A percentile compares a stretch with the other conserved stretches of the same genome.
Conservation (phyloP, 169 alveolate species). For the Plasmodium sp. region DNA sequence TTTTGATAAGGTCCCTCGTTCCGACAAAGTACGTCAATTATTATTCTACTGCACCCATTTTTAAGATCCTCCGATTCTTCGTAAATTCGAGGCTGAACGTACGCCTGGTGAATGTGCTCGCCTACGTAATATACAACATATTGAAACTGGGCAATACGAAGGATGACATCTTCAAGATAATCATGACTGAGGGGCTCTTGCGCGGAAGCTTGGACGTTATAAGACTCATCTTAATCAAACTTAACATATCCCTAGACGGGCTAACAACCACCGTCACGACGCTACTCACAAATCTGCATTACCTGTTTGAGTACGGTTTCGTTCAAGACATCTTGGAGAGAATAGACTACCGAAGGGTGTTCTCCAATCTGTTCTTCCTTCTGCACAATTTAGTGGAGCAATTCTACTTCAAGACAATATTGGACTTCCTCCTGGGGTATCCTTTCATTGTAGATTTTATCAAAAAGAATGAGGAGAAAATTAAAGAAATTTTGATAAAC, state of each 20-base stretch:
- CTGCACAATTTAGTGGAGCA: conserved; percentile 42
- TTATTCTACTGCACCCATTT: conserved; percentile 9
- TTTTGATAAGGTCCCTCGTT: conserved; percentile 31
- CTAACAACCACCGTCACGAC: conserved; percentile 1
- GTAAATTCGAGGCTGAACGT: conserved; percentile 7
- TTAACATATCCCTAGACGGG: conserved; percentile 40
- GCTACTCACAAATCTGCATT: conserved; percentile 6
- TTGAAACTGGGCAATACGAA: conserved; percentile 8
- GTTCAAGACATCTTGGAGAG: conserved; percentile 50
- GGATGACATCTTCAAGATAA: conserved; percentile 15
- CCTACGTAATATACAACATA: conserved; percentile 28
- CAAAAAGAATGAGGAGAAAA: conserved; percentile 32
- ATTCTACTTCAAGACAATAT: conserved; percentile 32
- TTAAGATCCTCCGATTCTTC: conserved; percentile 29
- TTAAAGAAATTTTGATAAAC: conserved; percentile 24
- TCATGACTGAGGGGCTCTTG: conserved; percentile 30
- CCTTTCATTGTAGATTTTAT: conserved; percentile 18
- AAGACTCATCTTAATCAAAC: conserved; percentile 26
- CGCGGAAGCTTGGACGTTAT: conserved; percentile 26
- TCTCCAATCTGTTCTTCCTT: conserved; percentile 48
- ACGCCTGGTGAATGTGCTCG: conserved; percentile 11
- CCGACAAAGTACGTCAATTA: conserved; percentile 27
- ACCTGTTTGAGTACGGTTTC: neutral
- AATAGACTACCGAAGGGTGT: conserved; percentile 32
- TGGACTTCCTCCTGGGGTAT: conserved; percentile 12